Evolutionary conservation across 2,329 filamentous ascomycete genomes (phyloP), one percentile per base, ranked within the genome.

Genomic region (Coniella lustricola): DNA sequence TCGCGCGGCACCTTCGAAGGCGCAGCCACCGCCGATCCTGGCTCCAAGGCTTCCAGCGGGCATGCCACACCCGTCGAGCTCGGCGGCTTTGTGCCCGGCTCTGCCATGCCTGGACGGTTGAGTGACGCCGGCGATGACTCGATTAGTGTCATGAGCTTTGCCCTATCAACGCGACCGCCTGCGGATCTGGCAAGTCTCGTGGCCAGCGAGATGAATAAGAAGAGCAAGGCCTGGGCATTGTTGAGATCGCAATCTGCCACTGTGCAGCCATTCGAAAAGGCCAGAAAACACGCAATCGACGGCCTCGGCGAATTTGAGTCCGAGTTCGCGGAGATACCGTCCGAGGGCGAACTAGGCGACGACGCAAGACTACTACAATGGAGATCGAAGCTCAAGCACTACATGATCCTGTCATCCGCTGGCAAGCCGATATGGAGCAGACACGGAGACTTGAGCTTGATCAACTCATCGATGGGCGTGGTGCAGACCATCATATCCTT

Each of bases 401-500:
- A 95, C 65, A 81, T 98, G 67, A 95, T 98, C 59, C 73, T 98
- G 1, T 97, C 93, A 2, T 91, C 90, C 13, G 91, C 94, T 9
- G 93, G 93, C 17, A 98, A 98, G 64, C 94, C 93, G 10, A 94
- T 98, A 42, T 98, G 91, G 75, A 97, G 90, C 60, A 81, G 94
- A 42, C 91, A 98, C 63, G 93, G 94, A 35, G 89, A 96, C 57
- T 77, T 95, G 56, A 82, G 85, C 47, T 72, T 97, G 37, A 89
- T 97, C 62, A 95, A 94, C 59, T 86, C 87, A 44, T 96, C 93
- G 59, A 91, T 97, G 64, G 93, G 93, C 35, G 85, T 98, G 16
- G 84, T 96, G 2, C 93, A 97, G 64, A 98, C 93, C 37, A 91
- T 98, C 58, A 95, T 98, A 54, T 97, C 93, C 1, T 96, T 96